A percentile compares a stretch with the other conserved stretches of the same genome.
Conservation (phyloP, 352 stramenopile genomes). For the Salisapilia sapeloensis region DNA sequence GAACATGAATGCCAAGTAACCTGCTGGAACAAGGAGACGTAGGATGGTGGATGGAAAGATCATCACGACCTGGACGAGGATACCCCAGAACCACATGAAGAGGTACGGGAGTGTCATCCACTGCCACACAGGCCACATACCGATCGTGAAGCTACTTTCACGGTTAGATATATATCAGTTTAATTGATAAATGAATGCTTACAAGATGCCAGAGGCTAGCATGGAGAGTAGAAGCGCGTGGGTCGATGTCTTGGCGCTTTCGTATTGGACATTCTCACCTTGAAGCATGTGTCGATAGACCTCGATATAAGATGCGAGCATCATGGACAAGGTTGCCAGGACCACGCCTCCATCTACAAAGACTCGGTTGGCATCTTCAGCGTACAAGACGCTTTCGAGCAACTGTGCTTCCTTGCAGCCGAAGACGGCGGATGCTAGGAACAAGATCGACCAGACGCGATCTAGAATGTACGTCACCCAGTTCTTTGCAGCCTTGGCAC, state of each 20-base stretch:
- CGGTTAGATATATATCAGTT: neutral
- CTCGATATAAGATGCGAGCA: constrained; percentile 56
- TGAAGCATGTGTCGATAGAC: constrained; percentile 37
- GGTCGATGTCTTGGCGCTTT: constrained; percentile 37
- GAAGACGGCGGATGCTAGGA: constrained; percentile 27
- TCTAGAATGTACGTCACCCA: constrained; percentile 29
- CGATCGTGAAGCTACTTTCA: constrained; percentile 31
- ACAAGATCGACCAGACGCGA: constrained; percentile 31
- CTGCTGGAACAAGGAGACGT: constrained; percentile 33
- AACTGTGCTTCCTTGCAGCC: constrained; percentile 46
- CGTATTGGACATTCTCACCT: constrained; percentile 44
- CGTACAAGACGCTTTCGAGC: constrained; percentile 32
- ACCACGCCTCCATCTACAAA: constrained; percentile 37
- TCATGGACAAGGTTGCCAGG: constrained; percentile 25
- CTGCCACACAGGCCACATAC: constrained; percentile 58
- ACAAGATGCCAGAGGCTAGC: constrained; percentile 35
- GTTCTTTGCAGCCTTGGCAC: constrained; percentile 8
- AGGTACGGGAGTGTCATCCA: constrained; percentile 59
- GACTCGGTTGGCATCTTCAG: constrained; percentile 19
- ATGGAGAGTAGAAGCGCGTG: constrained; percentile 51
- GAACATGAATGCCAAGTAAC: constrained; percentile 66
- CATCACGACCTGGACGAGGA: constrained; percentile 50
- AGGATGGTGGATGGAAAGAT: constrained; percentile 40
- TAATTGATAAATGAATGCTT: constrained; percentile 2
- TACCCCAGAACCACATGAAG: constrained; percentile 72